Conservation (phyloP, 2,329 filamentous ascomycete species). For the Daldinia eschscholtzii region DNA sequence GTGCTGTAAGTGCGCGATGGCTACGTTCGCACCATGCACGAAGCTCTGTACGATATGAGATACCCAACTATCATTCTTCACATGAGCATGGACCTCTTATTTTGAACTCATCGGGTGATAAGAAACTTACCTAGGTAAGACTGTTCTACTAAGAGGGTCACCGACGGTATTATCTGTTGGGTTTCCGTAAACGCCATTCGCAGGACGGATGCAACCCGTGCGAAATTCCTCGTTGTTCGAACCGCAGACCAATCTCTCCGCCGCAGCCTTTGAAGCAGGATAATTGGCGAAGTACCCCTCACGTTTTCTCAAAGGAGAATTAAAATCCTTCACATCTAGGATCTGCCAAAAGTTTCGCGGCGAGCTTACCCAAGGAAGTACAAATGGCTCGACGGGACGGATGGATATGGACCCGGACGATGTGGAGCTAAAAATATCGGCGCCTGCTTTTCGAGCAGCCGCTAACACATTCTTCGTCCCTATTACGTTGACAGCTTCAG, state of each 20-base stretch:
- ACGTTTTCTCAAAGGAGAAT: slow-evolving; percentile 55
- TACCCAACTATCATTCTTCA: slow-evolving; percentile 52
- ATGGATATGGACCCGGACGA: slow-evolving; percentile 64
- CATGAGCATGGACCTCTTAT: background rate
- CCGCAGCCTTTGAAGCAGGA: slow-evolving; percentile 63
- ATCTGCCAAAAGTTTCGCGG: slow-evolving; percentile 60
- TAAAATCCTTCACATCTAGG: slow-evolving; percentile 60
- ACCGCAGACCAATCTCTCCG: slow-evolving; percentile 63
- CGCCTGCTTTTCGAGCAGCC: slow-evolving; percentile 60
- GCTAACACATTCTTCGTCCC: slow-evolving; percentile 64
- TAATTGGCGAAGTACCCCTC: slow-evolving; percentile 64
- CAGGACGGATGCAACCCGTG: slow-evolving; percentile 65
- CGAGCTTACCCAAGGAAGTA: slow-evolving; percentile 58
- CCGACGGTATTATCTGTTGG: slow-evolving; percentile 62
- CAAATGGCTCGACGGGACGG: slow-evolving; percentile 43
- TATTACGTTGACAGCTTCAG: slow-evolving; percentile 62
- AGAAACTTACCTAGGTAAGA: slow-evolving; percentile 59
- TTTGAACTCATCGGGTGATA: background rate
- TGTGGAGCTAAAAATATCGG: slow-evolving; percentile 65
- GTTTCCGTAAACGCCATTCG: slow-evolving; percentile 66
- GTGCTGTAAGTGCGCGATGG: slow-evolving; percentile 57
- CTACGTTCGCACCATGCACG: slow-evolving; percentile 58
- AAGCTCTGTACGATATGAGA: slow-evolving; percentile 57
- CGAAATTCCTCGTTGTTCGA: slow-evolving; percentile 57
- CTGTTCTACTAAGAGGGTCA: slow-evolving; percentile 55